Evolutionary conservation across 768 basidiomycete species (phyloP).

Genomic region (Chalciporus pseudorubinellus): DNA sequence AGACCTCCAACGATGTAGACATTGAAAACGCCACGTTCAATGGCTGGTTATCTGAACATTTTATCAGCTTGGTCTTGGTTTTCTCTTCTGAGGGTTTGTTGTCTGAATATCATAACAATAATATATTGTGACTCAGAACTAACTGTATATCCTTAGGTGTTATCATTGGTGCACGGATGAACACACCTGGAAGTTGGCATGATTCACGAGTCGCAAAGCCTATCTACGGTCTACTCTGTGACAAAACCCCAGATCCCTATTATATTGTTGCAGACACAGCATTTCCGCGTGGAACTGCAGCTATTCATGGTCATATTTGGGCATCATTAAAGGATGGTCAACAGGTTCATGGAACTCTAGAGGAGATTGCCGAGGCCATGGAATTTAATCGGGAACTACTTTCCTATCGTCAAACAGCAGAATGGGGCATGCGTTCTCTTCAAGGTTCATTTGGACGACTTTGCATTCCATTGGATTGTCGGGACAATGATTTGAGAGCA

Average conservation of each 20-base stretch:
- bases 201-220: too few relatives aligned
- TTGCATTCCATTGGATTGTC: conserved; percentile 39
- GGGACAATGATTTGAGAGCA: conserved; percentile 19
- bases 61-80: conserved; percentile 37
- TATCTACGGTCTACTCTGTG: too few relatives aligned
- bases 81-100: conserved; percentile 36
- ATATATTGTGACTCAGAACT: too few relatives aligned
- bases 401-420: conserved; percentile 46
- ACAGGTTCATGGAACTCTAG: conserved; percentile 5
- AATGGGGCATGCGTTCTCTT: conserved; percentile 48
- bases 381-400: conserved; percentile 24
- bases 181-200: too few relatives aligned
- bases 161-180: too few relatives aligned
- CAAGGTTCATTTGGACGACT: conserved; percentile 48
- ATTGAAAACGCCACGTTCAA: too few relatives aligned
- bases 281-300: neutral
- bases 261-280: conserved; percentile 27
- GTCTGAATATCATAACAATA: too few relatives aligned
- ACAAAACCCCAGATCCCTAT: too few relatives aligned
- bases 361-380: conserved; percentile 22
- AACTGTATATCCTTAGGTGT: too few relatives aligned
- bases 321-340: conserved; percentile 39
- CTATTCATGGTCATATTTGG: conserved; percentile 34
- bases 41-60: conserved; percentile 43
- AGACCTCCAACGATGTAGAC: too few relatives aligned